Evolutionary conservation across 768 basidiomycete genomes (phyloP), one percentile per base, ranked within the genome.

Genomic region (Dacryopinax primogenitus): DNA sequence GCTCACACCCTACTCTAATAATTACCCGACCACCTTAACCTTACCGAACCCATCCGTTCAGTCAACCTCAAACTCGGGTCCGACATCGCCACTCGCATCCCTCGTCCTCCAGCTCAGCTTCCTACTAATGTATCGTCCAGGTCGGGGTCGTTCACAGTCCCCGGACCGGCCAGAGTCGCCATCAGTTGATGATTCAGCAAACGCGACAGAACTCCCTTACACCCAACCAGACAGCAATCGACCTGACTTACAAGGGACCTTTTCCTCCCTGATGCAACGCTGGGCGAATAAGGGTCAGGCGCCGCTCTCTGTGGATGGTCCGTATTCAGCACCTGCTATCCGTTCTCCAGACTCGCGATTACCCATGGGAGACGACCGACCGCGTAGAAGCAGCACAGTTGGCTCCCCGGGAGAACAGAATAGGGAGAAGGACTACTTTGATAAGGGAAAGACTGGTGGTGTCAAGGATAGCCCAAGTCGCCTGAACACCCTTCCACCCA

Each of bases 31-130:
- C 18, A 30, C 51, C 32, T 23, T 58, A 58, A 58, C 51, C 51
- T 58, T 58, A 58, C 51, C 51, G 51, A 58, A 18, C 51, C 11
- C 51, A 58, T 58, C 51, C 51, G 51, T 58, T 58, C 51, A 58
- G 51, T 30, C 45, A 12, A 47, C 45, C 45, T 47, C 45, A 47
- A 47, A 47, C 45, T 47, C 45, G 45, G 45, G 45, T 47, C 45
- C 51, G 23, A 58, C 51, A 58, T 58, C 51, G 51, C 51, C 51
- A 58, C 51, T 58, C 26, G 51, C 51, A 30, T 58, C 51, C 51
- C 51, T 58, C 51, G 51, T 58, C 26, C 51, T 58, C 51, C 51
- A 58, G 51, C 51, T 58, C 51, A 58, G 51, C 51, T 58, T 58
- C 51, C 51, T 30, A 3, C 30, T 32, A 23, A 58, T 58, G 51